These are phyloP conservation scores for Pistacia integerrima DNA, from an alignment of 345 rosid genomes.

Conservation along the genomic window DNA sequence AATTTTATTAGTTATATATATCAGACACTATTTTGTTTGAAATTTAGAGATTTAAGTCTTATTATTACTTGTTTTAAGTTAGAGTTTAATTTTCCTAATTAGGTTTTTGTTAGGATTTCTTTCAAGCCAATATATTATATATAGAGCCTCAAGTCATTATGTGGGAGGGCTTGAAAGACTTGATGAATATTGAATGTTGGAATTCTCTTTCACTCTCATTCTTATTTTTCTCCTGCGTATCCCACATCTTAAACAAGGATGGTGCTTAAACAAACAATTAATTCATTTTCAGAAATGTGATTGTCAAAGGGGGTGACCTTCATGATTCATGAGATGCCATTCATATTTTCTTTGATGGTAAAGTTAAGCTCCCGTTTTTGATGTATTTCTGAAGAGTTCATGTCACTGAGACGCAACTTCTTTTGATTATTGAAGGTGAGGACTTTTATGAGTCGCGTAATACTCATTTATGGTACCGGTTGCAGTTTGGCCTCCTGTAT, in stretches of 20 bases:
- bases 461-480: constrained; percentile 83
- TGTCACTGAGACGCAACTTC: neutral
- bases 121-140: too few relatives aligned
- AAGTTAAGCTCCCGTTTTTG: constrained; percentile 8
- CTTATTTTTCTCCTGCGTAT: too few relatives aligned
- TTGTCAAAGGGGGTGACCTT: constrained; percentile 95
- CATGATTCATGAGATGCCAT: constrained; percentile 82
- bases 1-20: too few relatives aligned
- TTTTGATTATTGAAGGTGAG: constrained; percentile 46
- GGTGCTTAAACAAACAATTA: constrained; percentile 15
- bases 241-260: neutral
- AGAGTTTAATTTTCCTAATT: too few relatives aligned
- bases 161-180: too few relatives aligned
- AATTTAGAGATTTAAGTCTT: too few relatives aligned
- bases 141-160: too few relatives aligned
- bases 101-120: too few relatives aligned
- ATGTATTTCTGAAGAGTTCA: neutral
- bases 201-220: too few relatives aligned
- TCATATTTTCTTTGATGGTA: constrained; percentile 84
- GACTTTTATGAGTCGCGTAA: constrained; percentile 66
- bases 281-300: constrained; percentile 61
- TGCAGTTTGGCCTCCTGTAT: constrained; percentile 91
- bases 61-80: too few relatives aligned
- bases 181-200: too few relatives aligned
- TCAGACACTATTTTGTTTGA: too few relatives aligned